Evolutionary conservation across 805 yeast species (phyloP), one percentile per base, ranked within the genome.

Genomic region (Saturnispora sekii): DNA sequence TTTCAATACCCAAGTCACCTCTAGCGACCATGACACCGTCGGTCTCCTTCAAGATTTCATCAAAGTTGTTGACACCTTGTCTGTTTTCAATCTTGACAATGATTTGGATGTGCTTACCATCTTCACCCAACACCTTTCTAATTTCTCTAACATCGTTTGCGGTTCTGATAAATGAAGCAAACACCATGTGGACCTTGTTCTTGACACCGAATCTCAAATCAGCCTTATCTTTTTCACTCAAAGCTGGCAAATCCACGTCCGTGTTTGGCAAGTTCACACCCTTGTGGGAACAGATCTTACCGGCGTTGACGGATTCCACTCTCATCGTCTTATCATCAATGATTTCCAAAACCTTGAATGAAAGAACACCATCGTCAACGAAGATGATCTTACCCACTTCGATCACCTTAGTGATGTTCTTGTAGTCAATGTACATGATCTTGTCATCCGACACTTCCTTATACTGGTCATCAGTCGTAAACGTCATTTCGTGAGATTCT

Each of bases 1-100:
- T 93, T 76, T 93, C 98, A 63, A 93, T 93, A 78, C 98, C 98
- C 62, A 93, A 78, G 70, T 93, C 98, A 77, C 98, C 98, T 74
- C 98, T 84, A 62, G 98, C 98, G 67, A 93, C 97, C 98, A 93
- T 93, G 64, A 93, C 96, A 76, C 97, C 98, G 67, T 93, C 98
- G 52, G 98, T 93, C 69, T 81, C 95, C 61, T 67, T 67, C 66
- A 93, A 80, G 64, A 93, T 93, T 52, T 86, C 97, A 69, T 93
- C 98, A 65, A 93, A 93, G 81, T 93, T 93, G 84, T 93, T 89
- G 62, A 93, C 97, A 78, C 98, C 98, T 73, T 93, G 98, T 75
- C 90, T 97, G 77, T 88, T 89, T 77, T 93, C 98, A 66, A 93
- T 90, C 79, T 93, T 93, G 66, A 87, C 83, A 60, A 93, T 89